Percentiles rank a stretch among this genome's conserved stretches.
Evolutionary conservation across 2,329 filamentous ascomycete genomes (phyloP).

Genomic region (Penicillium sp.): DNA sequence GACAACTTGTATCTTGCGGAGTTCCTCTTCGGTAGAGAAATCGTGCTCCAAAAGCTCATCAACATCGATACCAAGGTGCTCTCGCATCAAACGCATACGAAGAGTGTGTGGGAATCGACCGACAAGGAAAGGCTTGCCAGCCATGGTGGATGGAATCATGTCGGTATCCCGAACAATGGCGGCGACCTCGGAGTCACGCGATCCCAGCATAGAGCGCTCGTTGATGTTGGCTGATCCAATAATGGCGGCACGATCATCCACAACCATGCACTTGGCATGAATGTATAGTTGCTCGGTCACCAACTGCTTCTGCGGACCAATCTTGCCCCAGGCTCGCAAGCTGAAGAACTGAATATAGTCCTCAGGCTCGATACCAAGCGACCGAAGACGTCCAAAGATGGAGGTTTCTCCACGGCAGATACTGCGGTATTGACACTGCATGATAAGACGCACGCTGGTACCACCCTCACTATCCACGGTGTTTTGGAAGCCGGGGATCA

Average conservation of each 20-base stretch:
- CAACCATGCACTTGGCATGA: conserved; percentile 94
- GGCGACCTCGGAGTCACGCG: conserved; percentile 88
- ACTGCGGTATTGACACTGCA: conserved; percentile 95
- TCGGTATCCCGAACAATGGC: conserved; percentile 90
- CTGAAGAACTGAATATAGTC: conserved; percentile 97
- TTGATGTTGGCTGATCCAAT: conserved; percentile 99
- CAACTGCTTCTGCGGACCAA: conserved; percentile 77
- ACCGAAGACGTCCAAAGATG: conserved; percentile 83
- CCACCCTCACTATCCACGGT: conserved; percentile 93
- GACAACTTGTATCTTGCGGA: conserved; percentile 61
- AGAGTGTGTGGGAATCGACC: conserved; percentile 91
- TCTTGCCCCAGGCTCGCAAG: conserved; percentile 86
- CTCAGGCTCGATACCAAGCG: conserved; percentile 83
- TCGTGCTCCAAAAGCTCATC: conserved; percentile 86
- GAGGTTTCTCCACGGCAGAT: conserved; percentile 91
- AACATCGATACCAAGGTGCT: conserved; percentile 93
- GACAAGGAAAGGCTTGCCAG: conserved; percentile 82
- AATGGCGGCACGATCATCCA: conserved; percentile 88
- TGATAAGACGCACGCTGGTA: conserved; percentile 90
- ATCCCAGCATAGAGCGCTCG: conserved; percentile 91
- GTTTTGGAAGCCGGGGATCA: conserved; percentile 99
- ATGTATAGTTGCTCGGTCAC: conserved; percentile 98
- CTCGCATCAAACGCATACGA: conserved; percentile 90
- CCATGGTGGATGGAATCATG: conserved; percentile 91
- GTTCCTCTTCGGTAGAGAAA: conserved; percentile 67